Conservation (phyloP, 805 yeast species). For the Wickerhamomyces rabaulensis region DNA sequence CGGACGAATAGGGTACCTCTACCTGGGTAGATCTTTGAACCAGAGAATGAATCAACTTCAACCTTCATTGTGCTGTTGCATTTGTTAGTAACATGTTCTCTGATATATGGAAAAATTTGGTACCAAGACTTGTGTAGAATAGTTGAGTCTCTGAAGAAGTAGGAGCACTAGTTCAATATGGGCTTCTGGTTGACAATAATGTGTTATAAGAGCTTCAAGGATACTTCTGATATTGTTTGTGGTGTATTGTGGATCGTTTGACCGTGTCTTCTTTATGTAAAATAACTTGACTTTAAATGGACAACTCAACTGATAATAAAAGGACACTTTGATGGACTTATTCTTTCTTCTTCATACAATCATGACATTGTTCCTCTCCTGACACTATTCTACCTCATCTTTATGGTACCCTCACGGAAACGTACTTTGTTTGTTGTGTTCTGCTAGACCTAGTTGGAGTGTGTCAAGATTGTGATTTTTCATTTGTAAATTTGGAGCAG, state of each 20-base stretch:
- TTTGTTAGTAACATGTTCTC: slow-evolving; percentile 15
- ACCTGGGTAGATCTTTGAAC: slow-evolving; percentile 99
- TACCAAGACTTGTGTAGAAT: background rate
- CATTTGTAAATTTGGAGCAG: slow-evolving; percentile 7
- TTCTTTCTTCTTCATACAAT: background rate
- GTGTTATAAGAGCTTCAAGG: background rate
- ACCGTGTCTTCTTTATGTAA: background rate
- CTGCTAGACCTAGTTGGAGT: slow-evolving; percentile 3
- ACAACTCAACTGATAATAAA: background rate
- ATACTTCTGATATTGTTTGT: background rate
- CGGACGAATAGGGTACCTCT: slow-evolving; percentile 99
- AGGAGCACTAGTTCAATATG: background rate
- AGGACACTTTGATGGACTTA: background rate
- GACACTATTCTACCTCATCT: background rate
- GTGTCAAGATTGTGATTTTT: slow-evolving; percentile 7
- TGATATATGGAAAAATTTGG: background rate
- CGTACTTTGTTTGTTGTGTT: slow-evolving; percentile 20
- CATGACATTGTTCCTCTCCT: background rate
- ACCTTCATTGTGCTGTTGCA: slow-evolving; percentile 72
- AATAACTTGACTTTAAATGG: background rate
- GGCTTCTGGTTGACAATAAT: background rate
- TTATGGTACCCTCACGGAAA: slow-evolving; percentile 2
- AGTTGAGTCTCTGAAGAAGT: background rate
- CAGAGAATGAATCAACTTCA: slow-evolving; percentile 99
- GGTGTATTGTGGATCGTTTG: background rate